Base-by-base conservation (phyloP, 192 early-diverging fungal species). In the Coemansia biformis region DNA sequence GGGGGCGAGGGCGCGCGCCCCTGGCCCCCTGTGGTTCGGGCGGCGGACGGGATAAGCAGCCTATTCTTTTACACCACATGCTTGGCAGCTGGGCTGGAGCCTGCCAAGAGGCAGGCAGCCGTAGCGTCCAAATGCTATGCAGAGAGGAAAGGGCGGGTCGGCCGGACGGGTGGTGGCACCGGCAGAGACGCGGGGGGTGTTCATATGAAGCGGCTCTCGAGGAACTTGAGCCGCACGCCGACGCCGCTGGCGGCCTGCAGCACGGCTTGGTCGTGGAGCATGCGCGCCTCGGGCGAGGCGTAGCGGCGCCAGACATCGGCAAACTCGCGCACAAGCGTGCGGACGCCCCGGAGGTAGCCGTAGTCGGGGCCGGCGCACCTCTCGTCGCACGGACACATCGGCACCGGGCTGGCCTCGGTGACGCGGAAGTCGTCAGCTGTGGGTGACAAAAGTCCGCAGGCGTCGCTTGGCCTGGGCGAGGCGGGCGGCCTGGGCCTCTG, bases 301-400 rank as follows among this genome's bases (percentile, higher is more conserved):
- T 73, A 73, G n/a, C 61, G 58, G 24, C 60, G 68, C 75, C 75
- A 77, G 18, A 78, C 75, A 19, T 78, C 63, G 11, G 56, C 72
- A 48, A 80, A 78, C 47, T 67, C 71, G 22, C 61, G 54, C 18
- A 78, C 67, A 40, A 78, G 41, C 5, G 71, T 80, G 21, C 73
- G 63, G 33, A 80, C 46, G 17, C 78, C 78, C 8, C 66, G 59
- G 14, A 79, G 65, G 31, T 80, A 80, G 16, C 78, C 78, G 43
- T 63, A 67, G 48, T 77, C 69, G 1, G 75, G 76, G 1, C 78
- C 65, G 17, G 72, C 55, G 34, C 78, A 67, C 43, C 48, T 53
- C 18, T 33, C 4, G 38, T 63, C 46, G 46, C 48, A 70, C 14
- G 64, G 52, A 45, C 70, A 74, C 11, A 43, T 17, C 15, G 78